These are phyloP conservation scores for Colletotrichum brevisporum DNA, from an alignment of 2,329 filamentous ascomycete species.

Conservation along the genomic window DNA sequence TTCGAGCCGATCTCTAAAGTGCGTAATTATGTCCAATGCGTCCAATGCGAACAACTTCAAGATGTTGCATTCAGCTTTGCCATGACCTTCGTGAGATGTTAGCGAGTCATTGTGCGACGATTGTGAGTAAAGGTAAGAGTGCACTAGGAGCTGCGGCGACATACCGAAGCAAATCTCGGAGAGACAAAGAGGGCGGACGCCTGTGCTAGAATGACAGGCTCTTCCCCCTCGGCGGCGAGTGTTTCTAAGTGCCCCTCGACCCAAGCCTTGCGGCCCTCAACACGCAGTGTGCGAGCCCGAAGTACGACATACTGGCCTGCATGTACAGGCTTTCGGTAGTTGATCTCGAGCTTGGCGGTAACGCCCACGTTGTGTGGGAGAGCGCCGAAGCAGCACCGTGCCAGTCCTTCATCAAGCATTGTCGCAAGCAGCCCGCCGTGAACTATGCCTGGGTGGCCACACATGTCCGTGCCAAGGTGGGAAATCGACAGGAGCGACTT, in stretches of 20 bases:
- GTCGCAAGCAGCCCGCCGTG: conserved; percentile 95
- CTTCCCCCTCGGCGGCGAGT: conserved; percentile 72
- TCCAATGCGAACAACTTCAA: not conserved
- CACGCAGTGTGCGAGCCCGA: conserved; percentile 83
- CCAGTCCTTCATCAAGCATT: conserved; percentile 90
- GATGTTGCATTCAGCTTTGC: conserved; percentile 40
- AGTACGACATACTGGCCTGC: conserved; percentile 84
- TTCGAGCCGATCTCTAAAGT: too few species aligned
- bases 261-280: conserved; percentile 95
- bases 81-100: conserved; percentile 48
- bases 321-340: conserved; percentile 86
- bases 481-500: conserved; percentile 79
- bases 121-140: conserved; percentile 42
- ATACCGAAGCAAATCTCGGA: conserved; percentile 83
- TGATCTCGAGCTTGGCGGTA: conserved; percentile 86
- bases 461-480: conserved; percentile 84
- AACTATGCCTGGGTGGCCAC: conserved; percentile 90
- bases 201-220: conserved; percentile 80
- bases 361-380: conserved; percentile 88
- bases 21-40: too few species aligned
- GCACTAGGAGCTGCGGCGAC: conserved; percentile 44
- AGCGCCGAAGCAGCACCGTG: conserved; percentile 88
- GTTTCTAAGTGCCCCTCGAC: conserved; percentile 90
- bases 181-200: conserved; percentile 91
- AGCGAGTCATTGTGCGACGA: conserved; percentile 3